A percentile compares a stretch with the other conserved stretches of the same genome.
Evolutionary conservation across 208 protist species (phyloP).

Genomic region (Leishmania tarentolae): DNA sequence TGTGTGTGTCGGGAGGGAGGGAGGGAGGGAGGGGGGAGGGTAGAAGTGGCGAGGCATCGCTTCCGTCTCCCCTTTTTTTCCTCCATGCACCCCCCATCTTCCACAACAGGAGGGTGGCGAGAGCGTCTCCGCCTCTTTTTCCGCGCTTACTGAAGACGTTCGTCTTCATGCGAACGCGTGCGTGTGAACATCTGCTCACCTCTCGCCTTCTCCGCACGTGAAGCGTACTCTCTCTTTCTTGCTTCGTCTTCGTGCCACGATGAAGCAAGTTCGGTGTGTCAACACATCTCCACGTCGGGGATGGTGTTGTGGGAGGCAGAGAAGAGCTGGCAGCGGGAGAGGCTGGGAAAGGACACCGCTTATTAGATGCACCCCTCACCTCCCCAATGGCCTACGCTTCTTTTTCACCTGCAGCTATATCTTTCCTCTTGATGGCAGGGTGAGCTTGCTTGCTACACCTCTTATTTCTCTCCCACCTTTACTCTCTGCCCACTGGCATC

Average conservation of each 20-base stretch:
- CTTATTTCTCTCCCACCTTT: neutral
- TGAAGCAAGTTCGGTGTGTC: neutral
- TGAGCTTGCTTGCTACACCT: neutral
- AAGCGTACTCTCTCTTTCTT: neutral
- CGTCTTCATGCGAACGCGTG: neutral
- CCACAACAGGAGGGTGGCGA: neutral
- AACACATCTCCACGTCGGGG: too few relatives aligned
- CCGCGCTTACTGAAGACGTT: too few relatives aligned
- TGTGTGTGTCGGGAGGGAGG: too few relatives aligned
- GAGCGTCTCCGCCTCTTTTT: neutral
- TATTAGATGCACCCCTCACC: neutral
- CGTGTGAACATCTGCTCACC: neutral
- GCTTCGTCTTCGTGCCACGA: conserved; percentile 16
- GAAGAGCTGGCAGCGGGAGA: neutral
- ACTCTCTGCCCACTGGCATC: neutral
- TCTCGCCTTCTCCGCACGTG: neutral
- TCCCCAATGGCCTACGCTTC: neutral
- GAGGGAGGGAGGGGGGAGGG: too few relatives aligned
- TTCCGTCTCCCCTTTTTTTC: neutral
- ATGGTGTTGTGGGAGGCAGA: too few relatives aligned
- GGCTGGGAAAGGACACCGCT: neutral
- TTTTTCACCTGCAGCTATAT: neutral
- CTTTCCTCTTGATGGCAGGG: neutral
- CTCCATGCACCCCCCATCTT: neutral
- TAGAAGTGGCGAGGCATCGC: too few relatives aligned